Evolutionary conservation across 2,329 filamentous ascomycete species (phyloP), one percentile per base, ranked within the genome.

Genomic region (Clonostachys solani): DNA sequence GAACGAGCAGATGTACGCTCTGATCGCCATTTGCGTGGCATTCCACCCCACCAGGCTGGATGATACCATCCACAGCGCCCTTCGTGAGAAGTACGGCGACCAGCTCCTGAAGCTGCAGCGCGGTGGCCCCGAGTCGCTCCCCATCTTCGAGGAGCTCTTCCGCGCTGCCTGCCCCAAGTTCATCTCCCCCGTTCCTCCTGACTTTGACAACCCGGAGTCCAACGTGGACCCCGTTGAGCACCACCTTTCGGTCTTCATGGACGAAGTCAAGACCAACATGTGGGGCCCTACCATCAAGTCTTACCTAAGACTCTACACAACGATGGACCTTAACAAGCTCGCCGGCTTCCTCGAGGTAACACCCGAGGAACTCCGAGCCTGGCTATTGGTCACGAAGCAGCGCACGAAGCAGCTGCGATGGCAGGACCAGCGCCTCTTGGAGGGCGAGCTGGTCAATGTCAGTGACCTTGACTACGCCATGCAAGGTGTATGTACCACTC

Each of bases 1-100:
- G 85, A 97, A 96, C 72, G 94, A 99, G 71, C 94, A 99, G 80
- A 97, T 99, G 92, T 96, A 96, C 70, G 94, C 94, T 37, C 83
- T 99, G 57, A 95, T 99, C 60, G 92, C 94, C 70, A 97, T 99
- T 75, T 99, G 94, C 72, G 92, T 97, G 49, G 92, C 94, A 55
- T 95, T 99, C 81, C 89, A 96, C 74, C 94, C 94, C 49, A 97
- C 92, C 48, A 85, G 94, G 59, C 84, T 99, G 60, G 94, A 99
- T 67, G 94, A 99, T 78, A 97, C 92, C 65, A 96, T 99, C 75
- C 94, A 99, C 84, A 95, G 90, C 52, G 91, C 92, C 53, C 84
- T 99, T 47, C 86, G 94, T 54, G 94, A 99, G 80, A 99, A 99
- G 84, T 99, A 96, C 72, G 94, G 94, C 62, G 94, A 99, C 74